Evolutionary conservation across 306 rosid species (phyloP).

Genomic region (Vigna reflexopilosa): DNA sequence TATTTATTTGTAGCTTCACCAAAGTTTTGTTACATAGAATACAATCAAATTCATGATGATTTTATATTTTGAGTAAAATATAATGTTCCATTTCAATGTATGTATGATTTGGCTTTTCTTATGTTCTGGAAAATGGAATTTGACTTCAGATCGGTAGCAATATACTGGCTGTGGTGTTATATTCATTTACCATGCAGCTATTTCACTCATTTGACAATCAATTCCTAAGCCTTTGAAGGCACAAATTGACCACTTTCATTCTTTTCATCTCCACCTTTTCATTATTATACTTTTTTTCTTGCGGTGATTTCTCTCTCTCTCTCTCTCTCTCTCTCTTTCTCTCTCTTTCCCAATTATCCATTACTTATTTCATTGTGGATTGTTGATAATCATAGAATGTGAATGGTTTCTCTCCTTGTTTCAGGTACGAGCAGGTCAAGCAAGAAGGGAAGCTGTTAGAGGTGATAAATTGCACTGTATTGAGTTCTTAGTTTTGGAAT

Average conservation of each 20-base stretch:
- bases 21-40: constrained; percentile 41
- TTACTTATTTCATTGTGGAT: background rate
- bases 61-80: constrained; percentile 17
- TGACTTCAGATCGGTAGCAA: background rate
- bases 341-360: no score
- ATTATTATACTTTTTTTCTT: background rate
- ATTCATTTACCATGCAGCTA: no score
- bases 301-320: background rate
- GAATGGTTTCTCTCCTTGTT: background rate
- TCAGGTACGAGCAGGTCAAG: constrained; percentile 77
- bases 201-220: no score
- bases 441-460: constrained; percentile 90
- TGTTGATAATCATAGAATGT: background rate
- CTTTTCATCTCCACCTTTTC: background rate
- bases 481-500: background rate
- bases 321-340: background rate
- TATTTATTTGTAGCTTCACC: constrained; percentile 14
- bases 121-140: background rate
- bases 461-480: constrained; percentile 47
- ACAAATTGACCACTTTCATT: no score
- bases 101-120: background rate
- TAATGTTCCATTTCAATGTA: background rate
- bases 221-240: no score
- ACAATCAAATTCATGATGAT: constrained; percentile 26
- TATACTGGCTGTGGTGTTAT: no score